phyloP scores from a whole-genome alignment of 2,329 filamentous ascomycete genomes.

The Colletotrichum caudatum region DNA sequence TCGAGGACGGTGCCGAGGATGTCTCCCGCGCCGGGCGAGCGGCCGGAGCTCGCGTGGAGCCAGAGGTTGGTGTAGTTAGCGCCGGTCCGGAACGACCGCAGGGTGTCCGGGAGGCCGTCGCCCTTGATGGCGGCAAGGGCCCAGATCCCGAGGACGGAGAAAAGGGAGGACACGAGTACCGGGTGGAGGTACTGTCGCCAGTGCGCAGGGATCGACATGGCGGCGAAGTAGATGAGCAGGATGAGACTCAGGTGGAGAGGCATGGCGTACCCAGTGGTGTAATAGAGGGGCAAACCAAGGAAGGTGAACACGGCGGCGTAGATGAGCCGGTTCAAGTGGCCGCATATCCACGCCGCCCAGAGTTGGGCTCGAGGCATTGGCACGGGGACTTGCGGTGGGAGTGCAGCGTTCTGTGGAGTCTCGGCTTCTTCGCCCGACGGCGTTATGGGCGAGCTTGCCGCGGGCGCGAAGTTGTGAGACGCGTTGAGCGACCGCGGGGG shows the following conservation, averaged over 20 bases:
- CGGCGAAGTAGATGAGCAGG: slow-evolving; percentile 64
- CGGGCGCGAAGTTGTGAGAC: slow-evolving; percentile 45
- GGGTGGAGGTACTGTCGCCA: slow-evolving; percentile 69
- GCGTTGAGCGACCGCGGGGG: slow-evolving; percentile 41
- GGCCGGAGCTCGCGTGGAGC: slow-evolving; percentile 48
- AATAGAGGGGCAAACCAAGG: slow-evolving; percentile 67
- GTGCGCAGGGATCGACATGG: slow-evolving; percentile 59
- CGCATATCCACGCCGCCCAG: slow-evolving; percentile 62
- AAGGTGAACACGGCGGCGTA: slow-evolving; percentile 61
- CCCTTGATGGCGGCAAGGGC: slow-evolving; percentile 60
- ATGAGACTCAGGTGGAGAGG: slow-evolving; percentile 61
- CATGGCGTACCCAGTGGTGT: slow-evolving; percentile 64
- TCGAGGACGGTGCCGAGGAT: slow-evolving; percentile 67
- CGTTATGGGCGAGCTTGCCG: neutral
- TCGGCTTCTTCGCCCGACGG: neutral
- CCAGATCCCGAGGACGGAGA: slow-evolving; percentile 66
- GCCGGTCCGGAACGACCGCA: slow-evolving; percentile 64
- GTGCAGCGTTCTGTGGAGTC: slow-evolving; percentile 14
- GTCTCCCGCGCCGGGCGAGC: slow-evolving; percentile 67
- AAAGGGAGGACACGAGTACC: slow-evolving; percentile 66
- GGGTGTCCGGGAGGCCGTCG: slow-evolving; percentile 54
- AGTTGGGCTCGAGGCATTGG: slow-evolving; percentile 60
- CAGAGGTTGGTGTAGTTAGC: slow-evolving; percentile 66
- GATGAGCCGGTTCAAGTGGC: slow-evolving; percentile 59
- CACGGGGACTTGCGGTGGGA: slow-evolving; percentile 55